phyloP scores from a whole-genome alignment of 2,329 filamentous ascomycete genomes.

The Pseudogymnoascus sp. region DNA sequence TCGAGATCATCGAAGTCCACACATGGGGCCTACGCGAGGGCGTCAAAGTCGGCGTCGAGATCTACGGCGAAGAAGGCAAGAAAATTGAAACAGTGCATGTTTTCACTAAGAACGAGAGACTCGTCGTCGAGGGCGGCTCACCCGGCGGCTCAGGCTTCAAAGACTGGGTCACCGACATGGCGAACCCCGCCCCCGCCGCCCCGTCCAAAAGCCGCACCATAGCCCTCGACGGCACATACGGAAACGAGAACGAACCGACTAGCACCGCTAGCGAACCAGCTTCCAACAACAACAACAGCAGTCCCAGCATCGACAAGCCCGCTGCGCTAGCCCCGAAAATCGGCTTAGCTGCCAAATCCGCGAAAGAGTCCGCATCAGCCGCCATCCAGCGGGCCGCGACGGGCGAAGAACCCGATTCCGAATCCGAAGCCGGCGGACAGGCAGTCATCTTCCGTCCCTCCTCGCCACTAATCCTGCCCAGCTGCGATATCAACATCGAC shows the following conservation, averaged over 20 bases:
- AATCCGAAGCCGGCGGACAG: slow-evolving; percentile 51
- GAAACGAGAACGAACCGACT: neutral
- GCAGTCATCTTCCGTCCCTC: slow-evolving; percentile 70
- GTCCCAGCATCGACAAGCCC: neutral
- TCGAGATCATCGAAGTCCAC: slow-evolving; percentile 84
- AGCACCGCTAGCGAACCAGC: neutral
- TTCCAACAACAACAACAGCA: neutral
- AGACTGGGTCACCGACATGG: slow-evolving; percentile 47
- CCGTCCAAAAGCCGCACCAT: neutral
- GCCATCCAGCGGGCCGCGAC: slow-evolving; percentile 24
- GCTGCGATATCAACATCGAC: slow-evolving; percentile 82
- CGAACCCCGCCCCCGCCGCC: slow-evolving; percentile 20
- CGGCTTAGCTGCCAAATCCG: neutral
- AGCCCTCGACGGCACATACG: slow-evolving; percentile 11
- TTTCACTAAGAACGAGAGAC: slow-evolving; percentile 64
- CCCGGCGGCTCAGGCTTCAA: slow-evolving; percentile 41
- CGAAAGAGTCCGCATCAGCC: neutral
- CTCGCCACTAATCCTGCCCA: slow-evolving; percentile 59
- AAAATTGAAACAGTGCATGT: slow-evolving; percentile 76
- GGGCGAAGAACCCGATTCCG: slow-evolving; percentile 11
- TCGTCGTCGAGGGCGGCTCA: slow-evolving; percentile 52
- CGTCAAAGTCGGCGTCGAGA: slow-evolving; percentile 78
- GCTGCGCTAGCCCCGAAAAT: neutral
- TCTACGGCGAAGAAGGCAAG: slow-evolving; percentile 81
- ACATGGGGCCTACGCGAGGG: slow-evolving; percentile 82